A percentile compares a stretch with the other conserved stretches of the same genome.
Evolutionary conservation across 768 basidiomycete species (phyloP).

Genomic region (Naematelia aurantialba): DNA sequence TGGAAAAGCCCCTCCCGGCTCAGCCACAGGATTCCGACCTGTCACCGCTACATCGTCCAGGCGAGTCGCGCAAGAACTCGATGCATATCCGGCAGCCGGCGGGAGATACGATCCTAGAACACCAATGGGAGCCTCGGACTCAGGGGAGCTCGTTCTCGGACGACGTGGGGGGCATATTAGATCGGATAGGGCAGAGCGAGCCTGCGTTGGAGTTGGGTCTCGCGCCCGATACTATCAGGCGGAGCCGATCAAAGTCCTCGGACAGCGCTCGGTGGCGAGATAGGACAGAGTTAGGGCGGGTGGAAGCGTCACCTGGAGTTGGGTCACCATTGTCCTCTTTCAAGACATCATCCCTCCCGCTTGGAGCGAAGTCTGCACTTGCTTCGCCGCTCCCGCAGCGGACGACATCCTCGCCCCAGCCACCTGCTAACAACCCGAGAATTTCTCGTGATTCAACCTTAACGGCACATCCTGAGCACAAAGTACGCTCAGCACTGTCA

Average conservation of each 20-base stretch:
- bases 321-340: constrained; percentile 15
- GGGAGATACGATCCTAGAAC: constrained; percentile 4
- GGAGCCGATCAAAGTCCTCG: background rate
- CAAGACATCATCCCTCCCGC: constrained; percentile 24
- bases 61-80: constrained; percentile 4
- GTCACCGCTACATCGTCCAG: constrained; percentile 6
- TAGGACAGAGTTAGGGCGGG: background rate
- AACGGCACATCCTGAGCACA: no score
- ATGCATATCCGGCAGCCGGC: constrained; percentile 27
- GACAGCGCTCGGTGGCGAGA: background rate
- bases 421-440: no score
- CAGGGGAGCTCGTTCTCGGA: constrained; percentile 24
- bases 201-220: constrained; percentile 43
- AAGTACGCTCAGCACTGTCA: no score
- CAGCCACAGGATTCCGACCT: background rate
- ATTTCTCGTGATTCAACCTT: no score
- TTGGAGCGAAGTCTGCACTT: background rate
- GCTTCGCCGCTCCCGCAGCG: constrained; percentile 9
- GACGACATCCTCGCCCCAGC: constrained; percentile 16
- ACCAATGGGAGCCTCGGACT: background rate
- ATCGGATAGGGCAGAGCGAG: constrained; percentile 36
- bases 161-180: constrained; percentile 41
- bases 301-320: background rate
- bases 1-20: background rate
- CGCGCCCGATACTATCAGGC: constrained; percentile 29